Conservation (phyloP, 805 yeast genomes). For the Candida tibetensis region DNA sequence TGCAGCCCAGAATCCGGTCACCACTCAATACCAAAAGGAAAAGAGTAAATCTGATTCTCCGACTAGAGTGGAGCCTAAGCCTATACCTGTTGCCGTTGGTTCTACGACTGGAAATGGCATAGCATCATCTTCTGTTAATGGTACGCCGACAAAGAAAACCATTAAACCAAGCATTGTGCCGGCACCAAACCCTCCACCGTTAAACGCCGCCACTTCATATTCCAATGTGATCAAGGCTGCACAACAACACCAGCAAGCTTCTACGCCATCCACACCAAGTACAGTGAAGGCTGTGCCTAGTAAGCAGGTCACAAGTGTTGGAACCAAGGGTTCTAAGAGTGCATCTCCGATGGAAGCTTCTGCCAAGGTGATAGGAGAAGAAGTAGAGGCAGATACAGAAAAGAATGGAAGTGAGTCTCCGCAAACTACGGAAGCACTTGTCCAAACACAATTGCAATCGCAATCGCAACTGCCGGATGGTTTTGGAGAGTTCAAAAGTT, state of each 20-base stretch:
- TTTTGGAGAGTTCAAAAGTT: conserved; percentile 12
- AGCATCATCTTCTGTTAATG: conserved; percentile 6
- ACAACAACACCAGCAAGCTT: conserved; percentile 2
- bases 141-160: conserved; percentile 18
- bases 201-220: conserved; percentile 17
- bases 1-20: too few relatives aligned
- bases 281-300: background rate
- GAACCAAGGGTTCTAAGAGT: conserved; percentile 1
- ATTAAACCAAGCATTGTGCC: conserved; percentile 14
- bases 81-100: conserved; percentile 25
- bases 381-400: conserved; percentile 2
- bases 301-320: too few relatives aligned
- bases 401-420: background rate
- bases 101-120: conserved; percentile 7
- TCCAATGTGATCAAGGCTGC: conserved; percentile 22
- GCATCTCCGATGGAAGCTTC: conserved; percentile 4
- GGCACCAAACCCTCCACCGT: conserved; percentile 24
- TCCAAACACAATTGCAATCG: background rate
- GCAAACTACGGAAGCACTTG: background rate
- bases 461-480: conserved; percentile 17
- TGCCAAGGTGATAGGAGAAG: conserved; percentile 7
- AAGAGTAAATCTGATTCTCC: conserved; percentile 15
- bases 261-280: background rate
- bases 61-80: conserved; percentile 17
- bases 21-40: conserved; percentile 38